A percentile compares a stretch with the other conserved stretches of the same genome.
These are phyloP conservation scores for Globisporangium cylindrosporum DNA, from an alignment of 352 stramenopile genomes.

Conservation along the genomic window DNA sequence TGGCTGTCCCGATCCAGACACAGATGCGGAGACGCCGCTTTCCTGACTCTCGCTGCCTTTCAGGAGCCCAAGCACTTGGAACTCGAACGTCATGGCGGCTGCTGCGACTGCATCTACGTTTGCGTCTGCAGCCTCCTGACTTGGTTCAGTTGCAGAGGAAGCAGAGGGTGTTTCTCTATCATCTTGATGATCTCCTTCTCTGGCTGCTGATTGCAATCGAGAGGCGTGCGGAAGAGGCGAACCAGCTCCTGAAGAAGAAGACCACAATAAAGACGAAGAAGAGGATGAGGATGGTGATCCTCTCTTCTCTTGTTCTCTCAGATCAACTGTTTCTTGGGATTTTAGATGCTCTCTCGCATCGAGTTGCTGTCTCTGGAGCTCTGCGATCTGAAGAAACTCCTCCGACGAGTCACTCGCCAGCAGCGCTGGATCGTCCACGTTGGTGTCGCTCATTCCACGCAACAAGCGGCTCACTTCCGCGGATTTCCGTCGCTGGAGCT, in stretches of 20 bases:
- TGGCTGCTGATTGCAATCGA: neutral
- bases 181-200: neutral
- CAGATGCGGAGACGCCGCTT: neutral
- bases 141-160: neutral
- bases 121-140: neutral
- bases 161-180: neutral
- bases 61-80: neutral
- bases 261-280: neutral
- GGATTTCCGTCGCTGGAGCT: conserved; percentile 19
- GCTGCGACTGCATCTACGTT: neutral
- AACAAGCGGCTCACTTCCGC: conserved; percentile 23
- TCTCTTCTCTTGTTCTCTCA: neutral
- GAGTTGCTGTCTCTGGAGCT: conserved; percentile 1
- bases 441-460: conserved; percentile 18
- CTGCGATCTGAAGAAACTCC: conserved; percentile 32
- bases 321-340: neutral
- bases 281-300: neutral
- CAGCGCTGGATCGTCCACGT: conserved; percentile 16
- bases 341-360: neutral
- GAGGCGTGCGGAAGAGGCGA: neutral
- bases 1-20: neutral
- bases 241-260: neutral
- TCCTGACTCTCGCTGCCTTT: conserved; percentile 4
- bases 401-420: conserved; percentile 30
- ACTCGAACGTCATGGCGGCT: neutral